Evolutionary conservation across 1,139 yeast species (phyloP).

Genomic region (Scheffersomyces segobiensis): DNA sequence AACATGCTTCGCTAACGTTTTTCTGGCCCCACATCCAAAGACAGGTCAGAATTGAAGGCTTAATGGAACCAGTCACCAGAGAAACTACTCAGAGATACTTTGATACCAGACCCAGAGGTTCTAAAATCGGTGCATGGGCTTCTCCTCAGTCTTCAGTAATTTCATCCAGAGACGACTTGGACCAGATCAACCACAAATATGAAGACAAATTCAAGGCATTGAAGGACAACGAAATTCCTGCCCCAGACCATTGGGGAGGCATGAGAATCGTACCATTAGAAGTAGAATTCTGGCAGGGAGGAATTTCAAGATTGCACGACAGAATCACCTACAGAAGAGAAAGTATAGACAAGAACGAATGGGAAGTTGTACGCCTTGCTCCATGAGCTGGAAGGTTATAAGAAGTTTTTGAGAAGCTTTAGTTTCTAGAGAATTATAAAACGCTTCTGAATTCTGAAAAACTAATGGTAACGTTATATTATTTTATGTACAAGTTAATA

Average conservation of each 20-base stretch:
- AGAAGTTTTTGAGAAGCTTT: background rate
- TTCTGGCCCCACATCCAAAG: constrained; percentile 92
- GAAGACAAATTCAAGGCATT: constrained; percentile 60
- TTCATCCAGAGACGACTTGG: constrained; percentile 60
- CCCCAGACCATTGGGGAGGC: constrained; percentile 98
- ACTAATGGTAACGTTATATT: background rate
- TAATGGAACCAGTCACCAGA: constrained; percentile 68
- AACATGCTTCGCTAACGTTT: constrained; percentile 81
- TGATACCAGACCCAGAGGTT: constrained; percentile 86
- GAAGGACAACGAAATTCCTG: constrained; percentile 65
- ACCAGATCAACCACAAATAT: constrained; percentile 46
- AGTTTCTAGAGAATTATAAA: background rate
- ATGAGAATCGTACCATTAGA: constrained; percentile 83
- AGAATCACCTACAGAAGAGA: constrained; percentile 74
- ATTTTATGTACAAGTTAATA: constrained; percentile 1
- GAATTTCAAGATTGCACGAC: constrained; percentile 87
- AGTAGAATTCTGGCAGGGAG: constrained; percentile 97
- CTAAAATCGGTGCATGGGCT: constrained; percentile 96
- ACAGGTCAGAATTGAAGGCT: constrained; percentile 91
- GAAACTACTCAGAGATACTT: constrained; percentile 79
- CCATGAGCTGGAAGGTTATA: constrained; percentile 42
- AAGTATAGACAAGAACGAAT: constrained; percentile 41
- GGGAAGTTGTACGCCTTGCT: constrained; percentile 72
- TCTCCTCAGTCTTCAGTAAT: constrained; percentile 79
- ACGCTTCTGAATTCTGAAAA: background rate